phyloP scores from a whole-genome alignment of 2,329 filamentous ascomycete species.

The Sporothrix pallida region DNA sequence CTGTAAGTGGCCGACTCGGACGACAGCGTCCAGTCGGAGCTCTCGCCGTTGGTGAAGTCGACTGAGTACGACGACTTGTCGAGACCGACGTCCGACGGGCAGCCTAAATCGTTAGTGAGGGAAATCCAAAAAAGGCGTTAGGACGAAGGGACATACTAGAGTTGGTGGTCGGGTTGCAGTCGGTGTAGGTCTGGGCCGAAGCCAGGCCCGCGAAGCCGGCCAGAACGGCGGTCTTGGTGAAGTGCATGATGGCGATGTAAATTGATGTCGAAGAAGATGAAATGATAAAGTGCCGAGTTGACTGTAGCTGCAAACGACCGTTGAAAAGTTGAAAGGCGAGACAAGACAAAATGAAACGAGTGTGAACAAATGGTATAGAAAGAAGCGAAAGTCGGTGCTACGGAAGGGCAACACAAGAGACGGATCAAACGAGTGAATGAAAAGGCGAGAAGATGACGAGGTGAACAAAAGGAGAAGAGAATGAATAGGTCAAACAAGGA shows the following conservation, averaged over 20 bases:
- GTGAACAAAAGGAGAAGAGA: not conserved
- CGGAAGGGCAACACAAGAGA: not conserved
- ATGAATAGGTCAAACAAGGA: no score
- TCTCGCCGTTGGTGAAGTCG: conserved; percentile 35
- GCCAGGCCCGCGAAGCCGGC: conserved; percentile 21
- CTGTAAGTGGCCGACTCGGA: conserved; percentile 29
- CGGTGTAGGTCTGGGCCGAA: conserved; percentile 29
- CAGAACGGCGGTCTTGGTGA: conserved; percentile 20
- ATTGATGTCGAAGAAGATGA: not conserved
- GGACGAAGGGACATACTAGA: not conserved
- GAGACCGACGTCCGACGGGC: conserved; percentile 6
- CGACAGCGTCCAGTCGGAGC: conserved; percentile 27
- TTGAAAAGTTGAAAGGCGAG: not conserved
- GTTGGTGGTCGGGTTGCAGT: conserved; percentile 26
- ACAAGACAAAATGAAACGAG: not conserved
- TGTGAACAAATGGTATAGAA: not conserved
- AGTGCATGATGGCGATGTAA: not conserved
- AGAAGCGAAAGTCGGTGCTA: conserved; percentile 11
- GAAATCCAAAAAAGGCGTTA: no score
- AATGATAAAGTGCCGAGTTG: not conserved
- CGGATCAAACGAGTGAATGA: conserved; percentile 15
- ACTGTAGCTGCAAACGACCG: not conserved
- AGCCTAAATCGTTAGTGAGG: not conserved
- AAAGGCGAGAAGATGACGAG: not conserved
- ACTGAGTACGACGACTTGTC: conserved; percentile 28